Base-by-base conservation (phyloP, 257 asterid genomes). In the Parsonsia alboflavescens region DNA sequence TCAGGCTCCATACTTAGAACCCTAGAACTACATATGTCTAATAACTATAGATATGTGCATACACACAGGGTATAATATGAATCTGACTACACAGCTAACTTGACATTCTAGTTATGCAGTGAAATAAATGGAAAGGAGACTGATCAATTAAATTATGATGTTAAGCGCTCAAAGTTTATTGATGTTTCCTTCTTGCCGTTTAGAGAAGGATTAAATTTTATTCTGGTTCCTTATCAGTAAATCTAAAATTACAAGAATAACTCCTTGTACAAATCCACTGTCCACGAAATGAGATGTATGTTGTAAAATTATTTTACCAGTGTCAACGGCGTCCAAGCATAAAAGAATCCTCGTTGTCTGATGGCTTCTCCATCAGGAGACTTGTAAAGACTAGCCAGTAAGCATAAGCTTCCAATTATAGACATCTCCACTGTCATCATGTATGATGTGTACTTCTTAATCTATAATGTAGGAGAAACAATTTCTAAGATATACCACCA, bases 341-440 rank as follows among this genome's bases (percentile, higher is more conserved):
- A 80, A 85, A 94, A 94, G 84, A 94, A 90, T 53, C 99, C 99
- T 78, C 81, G 95, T 53, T 41, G 79, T 80, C 79, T 82, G 75
- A 92, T 89, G 73, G 96, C 91, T 72, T 83, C 80, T 79, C 99
- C 99, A 80, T 92, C 99, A 9, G 97, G 96, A 79, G 99, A 94
- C 86, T 90, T 89, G 77, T 63, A 92, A 68, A 93, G 86, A 86
- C 98, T 94, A 73, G 86, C 93, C 74, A 92, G 84, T 81, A 94
- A 80, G 88, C 99, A 94, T 75, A 92, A 80, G 77, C 92, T 92
- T 86, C 99, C 99, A 83, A 94, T 88, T 68, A 90, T 76, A 74
- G 98, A 94, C 98, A 94, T 91, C 86, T 94, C 98, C 77, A 94
- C 88, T 39, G 97, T 94, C 98, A 94, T 91, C 93, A 94, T 76